phyloP scores from a whole-genome alignment of 345 rosid species.

The Crucihimalaya himalaica region DNA sequence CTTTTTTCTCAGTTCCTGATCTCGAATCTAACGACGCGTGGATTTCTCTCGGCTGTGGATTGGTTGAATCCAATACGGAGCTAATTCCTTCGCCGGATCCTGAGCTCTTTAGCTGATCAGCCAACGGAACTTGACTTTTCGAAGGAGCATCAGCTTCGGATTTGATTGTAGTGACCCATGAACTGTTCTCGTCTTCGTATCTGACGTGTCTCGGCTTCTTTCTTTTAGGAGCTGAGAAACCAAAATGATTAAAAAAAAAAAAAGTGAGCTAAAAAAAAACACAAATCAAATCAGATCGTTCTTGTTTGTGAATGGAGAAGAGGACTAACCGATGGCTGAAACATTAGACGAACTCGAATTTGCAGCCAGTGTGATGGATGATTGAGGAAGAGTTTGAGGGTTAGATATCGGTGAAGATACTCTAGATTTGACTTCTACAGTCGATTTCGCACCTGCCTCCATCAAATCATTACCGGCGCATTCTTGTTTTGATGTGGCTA shows the following conservation, averaged over 20 bases:
- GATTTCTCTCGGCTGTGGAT: constrained; percentile 35
- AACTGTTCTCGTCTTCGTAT: constrained; percentile 77
- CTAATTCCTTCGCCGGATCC: constrained; percentile 55
- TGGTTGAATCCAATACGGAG: constrained; percentile 40
- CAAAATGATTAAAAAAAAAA: background rate
- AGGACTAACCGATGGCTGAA: constrained; percentile 64
- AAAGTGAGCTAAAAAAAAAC: background rate
- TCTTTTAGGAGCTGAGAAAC: constrained; percentile 85
- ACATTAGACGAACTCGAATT: constrained; percentile 66
- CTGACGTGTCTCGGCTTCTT: constrained; percentile 83
- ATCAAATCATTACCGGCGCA: constrained; percentile 44
- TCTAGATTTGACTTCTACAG: constrained; percentile 57
- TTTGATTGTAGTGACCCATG: constrained; percentile 56
- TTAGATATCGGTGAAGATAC: constrained; percentile 89
- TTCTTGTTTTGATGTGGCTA: constrained; percentile 66
- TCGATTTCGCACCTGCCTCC: constrained; percentile 44
- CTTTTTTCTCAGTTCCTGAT: constrained; percentile 50
- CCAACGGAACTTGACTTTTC: constrained; percentile 46
- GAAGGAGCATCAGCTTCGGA: constrained; percentile 57
- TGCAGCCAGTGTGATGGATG: constrained; percentile 53
- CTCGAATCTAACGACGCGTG: constrained; percentile 43
- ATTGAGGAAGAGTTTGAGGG: constrained; percentile 53
- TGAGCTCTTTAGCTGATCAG: constrained; percentile 48
- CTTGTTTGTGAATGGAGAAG: background rate
- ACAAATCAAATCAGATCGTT: constrained; percentile 4